Conservation (phyloP, 2,329 filamentous ascomycete species). For the Botrytis fabae region DNA sequence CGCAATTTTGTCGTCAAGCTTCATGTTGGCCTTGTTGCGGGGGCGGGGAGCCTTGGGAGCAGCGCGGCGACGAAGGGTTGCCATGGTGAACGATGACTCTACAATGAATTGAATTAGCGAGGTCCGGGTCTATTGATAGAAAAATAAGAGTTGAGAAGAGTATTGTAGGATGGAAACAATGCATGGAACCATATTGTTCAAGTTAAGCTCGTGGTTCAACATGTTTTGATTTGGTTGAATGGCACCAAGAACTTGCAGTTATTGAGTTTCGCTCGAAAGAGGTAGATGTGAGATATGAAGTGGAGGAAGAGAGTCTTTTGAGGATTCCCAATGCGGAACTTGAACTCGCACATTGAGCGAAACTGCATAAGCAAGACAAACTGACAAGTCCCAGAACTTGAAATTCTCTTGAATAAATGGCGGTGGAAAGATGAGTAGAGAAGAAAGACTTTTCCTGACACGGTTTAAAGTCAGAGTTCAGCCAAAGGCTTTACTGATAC, state of each 20-base stretch:
- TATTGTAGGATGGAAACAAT: neutral
- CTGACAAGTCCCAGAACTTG: neutral
- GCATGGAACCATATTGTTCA: neutral
- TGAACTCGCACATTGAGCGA: neutral
- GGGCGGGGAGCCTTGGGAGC: neutral
- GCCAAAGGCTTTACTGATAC: neutral
- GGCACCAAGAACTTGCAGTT: neutral
- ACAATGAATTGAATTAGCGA: neutral
- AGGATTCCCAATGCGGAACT: neutral
- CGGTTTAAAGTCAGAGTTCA: neutral
- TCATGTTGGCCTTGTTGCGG: neutral
- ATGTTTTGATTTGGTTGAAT: too few species aligned
- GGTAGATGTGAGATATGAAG: neutral
- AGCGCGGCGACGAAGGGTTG: too few species aligned
- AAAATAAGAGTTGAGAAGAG: neutral
- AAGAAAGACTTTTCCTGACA: neutral
- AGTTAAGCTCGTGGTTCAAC: neutral
- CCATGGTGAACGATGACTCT: constrained; percentile 1
- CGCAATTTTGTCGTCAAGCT: neutral
- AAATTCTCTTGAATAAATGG: neutral
- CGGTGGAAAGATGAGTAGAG: neutral
- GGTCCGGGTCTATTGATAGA: neutral
- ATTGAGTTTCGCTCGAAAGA: neutral
- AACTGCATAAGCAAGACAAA: neutral
- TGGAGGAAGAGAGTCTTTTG: neutral